Evolutionary conservation across 805 yeast genomes (phyloP).

Genomic region (Candida boleticola): DNA sequence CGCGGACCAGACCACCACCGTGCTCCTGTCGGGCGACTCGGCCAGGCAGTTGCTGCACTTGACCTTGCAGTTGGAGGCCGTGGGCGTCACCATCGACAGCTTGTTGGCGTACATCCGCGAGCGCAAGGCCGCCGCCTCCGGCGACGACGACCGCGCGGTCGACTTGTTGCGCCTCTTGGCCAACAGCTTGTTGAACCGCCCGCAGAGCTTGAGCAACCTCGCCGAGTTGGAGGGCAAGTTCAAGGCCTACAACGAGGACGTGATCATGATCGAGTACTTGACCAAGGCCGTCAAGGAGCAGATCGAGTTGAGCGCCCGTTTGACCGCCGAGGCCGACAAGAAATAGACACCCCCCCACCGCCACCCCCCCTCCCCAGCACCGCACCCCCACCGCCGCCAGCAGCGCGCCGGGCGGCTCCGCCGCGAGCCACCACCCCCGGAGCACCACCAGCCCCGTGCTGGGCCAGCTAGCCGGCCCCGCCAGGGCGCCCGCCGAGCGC

Average conservation of each 20-base stretch:
- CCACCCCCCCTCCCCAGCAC: too few relatives aligned
- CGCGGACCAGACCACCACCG: constrained; percentile 20
- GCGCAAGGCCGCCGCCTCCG: constrained; percentile 27
- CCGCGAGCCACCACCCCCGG: too few relatives aligned
- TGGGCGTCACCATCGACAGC: constrained; percentile 47
- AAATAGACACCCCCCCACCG: too few relatives aligned
- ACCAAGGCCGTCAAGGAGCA: constrained; percentile 84
- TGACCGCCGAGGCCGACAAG: constrained; percentile 47
- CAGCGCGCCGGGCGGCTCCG: too few relatives aligned
- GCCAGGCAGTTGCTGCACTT: constrained; percentile 47
- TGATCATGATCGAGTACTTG: constrained; percentile 76
- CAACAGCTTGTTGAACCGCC: constrained; percentile 52
- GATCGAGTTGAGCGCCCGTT: constrained; percentile 72
- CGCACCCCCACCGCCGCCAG: too few relatives aligned
- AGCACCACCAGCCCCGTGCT: too few relatives aligned
- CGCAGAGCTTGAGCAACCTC: constrained; percentile 47
- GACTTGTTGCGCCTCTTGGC: constrained; percentile 67
- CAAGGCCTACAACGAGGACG: constrained; percentile 74
- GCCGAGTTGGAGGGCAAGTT: constrained; percentile 58
- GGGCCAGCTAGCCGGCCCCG: too few relatives aligned
- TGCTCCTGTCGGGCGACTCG: constrained; percentile 29
- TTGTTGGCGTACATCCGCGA: constrained; percentile 48
- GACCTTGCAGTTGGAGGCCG: constrained; percentile 42
- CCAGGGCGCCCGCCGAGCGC: too few relatives aligned
- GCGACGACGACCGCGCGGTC: constrained; percentile 48